A percentile compares a stretch with the other conserved stretches of the same genome.
phyloP scores from a whole-genome alignment of 2,329 filamentous ascomycete species.

The Ascochyta lentis region DNA sequence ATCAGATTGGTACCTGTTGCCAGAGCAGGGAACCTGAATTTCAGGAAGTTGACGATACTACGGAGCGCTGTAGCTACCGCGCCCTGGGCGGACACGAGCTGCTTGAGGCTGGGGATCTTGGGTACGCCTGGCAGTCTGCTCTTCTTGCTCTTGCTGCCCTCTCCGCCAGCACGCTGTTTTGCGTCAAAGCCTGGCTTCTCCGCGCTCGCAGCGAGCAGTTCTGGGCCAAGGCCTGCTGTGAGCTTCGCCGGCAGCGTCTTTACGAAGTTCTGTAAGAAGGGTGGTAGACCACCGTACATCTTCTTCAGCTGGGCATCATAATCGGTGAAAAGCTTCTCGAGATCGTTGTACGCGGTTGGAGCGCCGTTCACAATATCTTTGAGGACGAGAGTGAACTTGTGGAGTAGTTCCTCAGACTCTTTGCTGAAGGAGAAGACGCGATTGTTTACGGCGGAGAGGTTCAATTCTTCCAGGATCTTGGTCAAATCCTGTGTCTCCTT shows the following conservation, averaged over 20 bases:
- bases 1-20: conserved; percentile 85
- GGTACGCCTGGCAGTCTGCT: conserved; percentile 65
- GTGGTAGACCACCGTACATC: conserved; percentile 72
- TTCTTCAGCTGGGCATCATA: conserved; percentile 69
- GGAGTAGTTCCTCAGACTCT: conserved; percentile 81
- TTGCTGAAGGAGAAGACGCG: conserved; percentile 83
- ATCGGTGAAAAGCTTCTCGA: conserved; percentile 71
- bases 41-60: conserved; percentile 89
- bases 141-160: conserved; percentile 48
- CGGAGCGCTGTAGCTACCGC: conserved; percentile 82
- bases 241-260: conserved; percentile 83
- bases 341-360: conserved; percentile 89
- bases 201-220: conserved; percentile 79
- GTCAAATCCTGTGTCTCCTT: conserved; percentile 76
- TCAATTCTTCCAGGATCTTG: conserved; percentile 80
- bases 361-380: conserved; percentile 92
- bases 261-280: conserved; percentile 83
- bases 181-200: conserved; percentile 65
- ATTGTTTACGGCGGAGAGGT: conserved; percentile 84
- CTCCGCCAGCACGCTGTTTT: conserved; percentile 34
- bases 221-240: conserved; percentile 76
- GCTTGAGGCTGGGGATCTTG: conserved; percentile 72
- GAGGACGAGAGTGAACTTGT: conserved; percentile 86
- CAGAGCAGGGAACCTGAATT: conserved; percentile 86
- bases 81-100: conserved; percentile 85